Base-by-base conservation (phyloP, 2,329 filamentous ascomycete genomes). In the Nothophoma quercina region DNA sequence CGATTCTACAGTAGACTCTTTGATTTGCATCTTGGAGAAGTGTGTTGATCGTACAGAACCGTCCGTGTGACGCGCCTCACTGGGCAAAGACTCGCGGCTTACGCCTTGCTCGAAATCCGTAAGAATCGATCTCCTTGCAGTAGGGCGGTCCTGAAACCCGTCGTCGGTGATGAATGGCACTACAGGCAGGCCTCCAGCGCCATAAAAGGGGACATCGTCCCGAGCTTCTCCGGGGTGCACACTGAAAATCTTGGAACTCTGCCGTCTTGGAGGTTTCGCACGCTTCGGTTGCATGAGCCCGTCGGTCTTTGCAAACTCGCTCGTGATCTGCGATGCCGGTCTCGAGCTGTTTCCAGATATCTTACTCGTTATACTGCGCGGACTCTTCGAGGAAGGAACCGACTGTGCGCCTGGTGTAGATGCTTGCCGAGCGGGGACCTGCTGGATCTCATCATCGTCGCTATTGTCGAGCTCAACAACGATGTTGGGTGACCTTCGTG, bases 11-110 rank as follows among this genome's bases (percentile, higher is more conserved):
- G 56, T 65, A 9, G 59, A 68, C 21, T 66, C 60, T 19, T 67
- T 67, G 47, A 69, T 63, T 23, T 56, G 58, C 38, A 63, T 58
- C n/a, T 47, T 42, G 18, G 50, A 38, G 32, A 66, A 63, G 26
- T 60, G 46, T 8, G 12, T 29, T 18, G 63, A 62, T 13, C 42
- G 59, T 15, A 48, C 29, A 7, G 25, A 7, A 6, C 13, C 42
- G 25, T 3, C 2, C 15, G 21, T 5, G 5, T 19, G 22, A 15
- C 28, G 34, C 29, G 18, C 5, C 2, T 33, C 9, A 12, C 8
- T 12, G n/a, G 7, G 16, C 8, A 5, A 6, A 1, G 23, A 12
- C 3, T 15, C 16, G n/a, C 9, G 26, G 3, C 16, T 6, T 1
- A 52, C 49, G 15, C 65, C 65, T 51, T 66, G 67, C 25, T 60